Evolutionary conservation across 108 stramenopile species (phyloP).

Genomic region (Asterionellopsis glacialis): DNA sequence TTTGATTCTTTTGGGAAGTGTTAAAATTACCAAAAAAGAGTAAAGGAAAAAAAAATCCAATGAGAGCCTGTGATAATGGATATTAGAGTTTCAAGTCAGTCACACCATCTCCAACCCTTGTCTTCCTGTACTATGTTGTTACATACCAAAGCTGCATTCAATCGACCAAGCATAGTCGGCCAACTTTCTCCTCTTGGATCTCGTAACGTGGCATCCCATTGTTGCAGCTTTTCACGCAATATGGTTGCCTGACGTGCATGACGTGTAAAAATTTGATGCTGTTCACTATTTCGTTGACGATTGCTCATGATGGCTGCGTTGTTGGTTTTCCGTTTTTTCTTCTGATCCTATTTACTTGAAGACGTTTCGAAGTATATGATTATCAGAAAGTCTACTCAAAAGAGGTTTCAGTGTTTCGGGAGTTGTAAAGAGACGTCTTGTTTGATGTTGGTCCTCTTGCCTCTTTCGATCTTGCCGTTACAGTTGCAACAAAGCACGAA

Average conservation of each 20-base stretch:
- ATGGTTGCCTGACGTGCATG: constrained; percentile 75
- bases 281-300: constrained; percentile 37
- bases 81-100: too few species aligned
- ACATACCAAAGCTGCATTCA: constrained; percentile 76
- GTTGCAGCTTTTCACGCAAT: constrained; percentile 68
- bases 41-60: background rate
- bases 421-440: too few species aligned
- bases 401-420: too few species aligned
- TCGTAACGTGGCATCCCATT: constrained; percentile 70
- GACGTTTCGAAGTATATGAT: too few species aligned
- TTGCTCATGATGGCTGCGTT: constrained; percentile 6
- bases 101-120: too few species aligned
- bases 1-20: constrained; percentile 50
- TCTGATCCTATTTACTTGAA: too few species aligned
- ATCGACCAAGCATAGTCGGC: constrained; percentile 77
- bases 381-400: too few species aligned
- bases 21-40: background rate
- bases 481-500: too few species aligned
- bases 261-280: constrained; percentile 57
- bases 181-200: constrained; percentile 74
- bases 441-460: too few species aligned
- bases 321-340: too few species aligned
- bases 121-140: too few species aligned
- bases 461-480: too few species aligned
- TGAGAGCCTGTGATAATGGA: background rate